Conservation (phyloP, 305 asterid species). For the Caryopteris hybrid region DNA sequence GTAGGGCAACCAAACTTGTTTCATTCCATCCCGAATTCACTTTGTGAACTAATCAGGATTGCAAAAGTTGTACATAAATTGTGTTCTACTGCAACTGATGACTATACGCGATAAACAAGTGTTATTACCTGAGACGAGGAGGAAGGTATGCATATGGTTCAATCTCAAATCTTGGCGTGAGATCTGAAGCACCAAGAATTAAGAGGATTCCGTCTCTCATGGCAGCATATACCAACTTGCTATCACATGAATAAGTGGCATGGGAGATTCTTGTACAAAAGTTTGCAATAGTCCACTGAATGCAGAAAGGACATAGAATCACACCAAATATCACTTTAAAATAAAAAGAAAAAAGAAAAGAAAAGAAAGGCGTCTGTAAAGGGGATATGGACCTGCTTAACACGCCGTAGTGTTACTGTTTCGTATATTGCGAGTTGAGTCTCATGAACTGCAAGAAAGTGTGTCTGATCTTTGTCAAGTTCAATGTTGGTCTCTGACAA, state of each 20-base stretch:
- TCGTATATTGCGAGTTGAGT: conserved; percentile 75
- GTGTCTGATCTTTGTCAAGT: conserved; percentile 48
- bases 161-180: conserved; percentile 60
- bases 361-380: too few species aligned
- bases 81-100: too few species aligned
- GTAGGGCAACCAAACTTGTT: too few species aligned
- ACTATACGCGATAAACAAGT: too few species aligned
- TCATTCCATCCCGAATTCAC: too few species aligned
- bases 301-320: background rate
- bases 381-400: conserved; percentile 52
- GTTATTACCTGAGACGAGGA: conserved; percentile 35
- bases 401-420: conserved; percentile 42
- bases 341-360: background rate
- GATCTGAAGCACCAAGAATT: conserved; percentile 51
- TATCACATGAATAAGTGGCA: conserved; percentile 60
- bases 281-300: conserved; percentile 67
- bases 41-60: too few species aligned
- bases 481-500: conserved; percentile 49
- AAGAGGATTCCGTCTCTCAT: conserved; percentile 61
- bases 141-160: conserved; percentile 67
- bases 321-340: background rate
- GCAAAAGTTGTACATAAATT: background rate
- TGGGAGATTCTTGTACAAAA: conserved; percentile 57
- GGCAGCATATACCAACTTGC: conserved; percentile 48
- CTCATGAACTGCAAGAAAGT: conserved; percentile 68